These are phyloP conservation scores for Epichloe baconii DNA, from an alignment of 2,329 filamentous ascomycete species.

Conservation along the genomic window DNA sequence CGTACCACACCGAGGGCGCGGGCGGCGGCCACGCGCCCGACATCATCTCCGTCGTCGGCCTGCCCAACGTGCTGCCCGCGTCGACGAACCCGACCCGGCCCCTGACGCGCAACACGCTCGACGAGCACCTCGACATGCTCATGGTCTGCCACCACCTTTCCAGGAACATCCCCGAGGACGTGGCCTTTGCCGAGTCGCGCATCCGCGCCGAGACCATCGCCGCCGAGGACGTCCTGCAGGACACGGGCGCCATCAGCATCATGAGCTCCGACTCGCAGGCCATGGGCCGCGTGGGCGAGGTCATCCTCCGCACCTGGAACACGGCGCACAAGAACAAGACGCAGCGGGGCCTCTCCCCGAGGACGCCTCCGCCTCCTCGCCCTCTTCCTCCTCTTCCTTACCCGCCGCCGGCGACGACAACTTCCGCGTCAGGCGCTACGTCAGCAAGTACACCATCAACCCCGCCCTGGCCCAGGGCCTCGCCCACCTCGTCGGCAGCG, in stretches of 20 bases:
- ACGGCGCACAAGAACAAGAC: constrained; percentile 94
- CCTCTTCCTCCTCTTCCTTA: not conserved
- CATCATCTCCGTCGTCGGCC: constrained; percentile 87
- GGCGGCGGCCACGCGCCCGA: constrained; percentile 92
- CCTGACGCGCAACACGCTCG: constrained; percentile 81
- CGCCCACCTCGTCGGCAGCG: constrained; percentile 69
- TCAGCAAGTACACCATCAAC: constrained; percentile 95
- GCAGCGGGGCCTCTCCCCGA: constrained; percentile 62
- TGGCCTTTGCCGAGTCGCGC: constrained; percentile 86
- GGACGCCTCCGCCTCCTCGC: constrained; percentile 43
- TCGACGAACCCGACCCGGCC: constrained; percentile 89
- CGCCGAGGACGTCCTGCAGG: constrained; percentile 90
- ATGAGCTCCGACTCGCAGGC: constrained; percentile 93
- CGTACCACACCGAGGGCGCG: constrained; percentile 92
- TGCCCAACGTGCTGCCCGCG: constrained; percentile 75
- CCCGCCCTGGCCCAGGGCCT: constrained; percentile 86
- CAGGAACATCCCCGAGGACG: constrained; percentile 86
- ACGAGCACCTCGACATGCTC: constrained; percentile 95
- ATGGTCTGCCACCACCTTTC: constrained; percentile 96
- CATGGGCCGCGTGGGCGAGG: constrained; percentile 93
- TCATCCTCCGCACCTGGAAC: constrained; percentile 88
- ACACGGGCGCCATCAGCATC: constrained; percentile 92
- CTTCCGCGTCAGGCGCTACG: constrained; percentile 80
- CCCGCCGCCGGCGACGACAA: constrained; percentile 51
- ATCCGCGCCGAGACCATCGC: constrained; percentile 95